Percentiles rank a stretch among this genome's conserved stretches.
Conservation (phyloP, 2,329 filamentous ascomycete species). For the Pseudogymnoascus sp. region DNA sequence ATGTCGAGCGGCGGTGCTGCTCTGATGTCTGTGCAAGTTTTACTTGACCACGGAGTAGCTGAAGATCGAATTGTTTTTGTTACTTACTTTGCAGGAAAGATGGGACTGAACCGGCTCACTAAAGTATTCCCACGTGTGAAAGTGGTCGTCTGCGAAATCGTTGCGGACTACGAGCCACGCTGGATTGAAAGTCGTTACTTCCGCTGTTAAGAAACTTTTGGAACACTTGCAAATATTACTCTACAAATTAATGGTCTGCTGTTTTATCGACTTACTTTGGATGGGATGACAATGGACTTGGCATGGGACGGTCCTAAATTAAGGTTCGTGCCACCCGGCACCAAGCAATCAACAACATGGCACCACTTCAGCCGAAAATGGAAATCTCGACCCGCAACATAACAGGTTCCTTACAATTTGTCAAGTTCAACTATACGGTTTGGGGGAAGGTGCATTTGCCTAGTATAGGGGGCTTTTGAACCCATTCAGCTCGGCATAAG, state of each 20-base stretch:
- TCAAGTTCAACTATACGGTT: background rate
- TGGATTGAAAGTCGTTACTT: conserved; percentile 91
- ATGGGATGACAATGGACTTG: background rate
- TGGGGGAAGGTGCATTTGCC: background rate
- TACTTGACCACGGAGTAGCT: conserved; percentile 85
- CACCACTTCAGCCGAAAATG: background rate
- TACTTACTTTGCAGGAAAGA: conserved; percentile 80
- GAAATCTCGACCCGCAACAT: background rate
- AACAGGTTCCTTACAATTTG: background rate
- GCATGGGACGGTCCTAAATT: background rate
- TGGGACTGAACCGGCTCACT: conserved; percentile 76
- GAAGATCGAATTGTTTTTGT: conserved; percentile 85
- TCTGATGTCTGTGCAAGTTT: conserved; percentile 92
- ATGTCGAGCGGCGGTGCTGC: conserved; percentile 83
- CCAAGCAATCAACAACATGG: background rate
- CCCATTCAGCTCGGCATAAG: background rate
- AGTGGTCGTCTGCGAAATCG: conserved; percentile 76
- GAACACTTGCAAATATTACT: background rate
- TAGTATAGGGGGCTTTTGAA: background rate
- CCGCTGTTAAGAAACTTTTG: conserved; percentile 55
- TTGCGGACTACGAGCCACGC: conserved; percentile 73
- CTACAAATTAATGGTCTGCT: background rate
- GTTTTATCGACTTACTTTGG: background rate
- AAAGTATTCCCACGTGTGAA: conserved; percentile 83
- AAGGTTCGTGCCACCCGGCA: background rate